A percentile compares a stretch with the other conserved stretches of the same genome.
Evolutionary conservation across 2,329 filamentous ascomycete genomes (phyloP).

Genomic region (Rhynchosporium graminicola): DNA sequence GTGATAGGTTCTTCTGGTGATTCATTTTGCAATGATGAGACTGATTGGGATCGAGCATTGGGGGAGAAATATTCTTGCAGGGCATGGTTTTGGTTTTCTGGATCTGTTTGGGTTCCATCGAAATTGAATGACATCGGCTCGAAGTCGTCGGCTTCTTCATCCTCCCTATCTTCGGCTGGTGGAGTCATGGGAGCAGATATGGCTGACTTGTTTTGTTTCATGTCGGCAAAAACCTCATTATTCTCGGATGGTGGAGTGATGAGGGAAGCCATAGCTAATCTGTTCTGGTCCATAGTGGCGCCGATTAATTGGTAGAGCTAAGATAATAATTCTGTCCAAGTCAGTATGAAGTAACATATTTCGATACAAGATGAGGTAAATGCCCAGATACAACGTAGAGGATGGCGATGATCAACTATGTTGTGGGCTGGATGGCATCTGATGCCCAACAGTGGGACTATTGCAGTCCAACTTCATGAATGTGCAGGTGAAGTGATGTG

Average conservation of each 20-base stretch:
- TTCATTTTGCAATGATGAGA: no score
- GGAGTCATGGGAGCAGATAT: background rate
- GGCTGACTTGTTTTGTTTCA: background rate
- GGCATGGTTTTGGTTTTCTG: background rate
- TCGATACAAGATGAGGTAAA: background rate
- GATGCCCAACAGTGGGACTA: background rate
- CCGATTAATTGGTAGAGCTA: background rate
- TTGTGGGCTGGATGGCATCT: background rate
- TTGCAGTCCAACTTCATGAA: background rate
- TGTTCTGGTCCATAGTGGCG: background rate
- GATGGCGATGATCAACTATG: background rate
- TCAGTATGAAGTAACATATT: background rate
- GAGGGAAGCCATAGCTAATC: background rate
- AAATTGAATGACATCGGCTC: conserved; percentile 1
- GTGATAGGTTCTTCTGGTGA: background rate
- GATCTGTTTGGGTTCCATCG: background rate
- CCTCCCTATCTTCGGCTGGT: background rate
- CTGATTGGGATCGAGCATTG: background rate
- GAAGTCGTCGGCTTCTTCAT: background rate
- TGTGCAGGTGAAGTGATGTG: background rate
- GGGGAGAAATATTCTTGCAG: background rate
- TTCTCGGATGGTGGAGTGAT: background rate
- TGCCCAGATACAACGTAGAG: background rate
- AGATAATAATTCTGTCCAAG: background rate
- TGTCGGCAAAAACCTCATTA: background rate